These are phyloP conservation scores for Citrullus amarus DNA, from an alignment of 306 rosid species.

Conservation along the genomic window DNA sequence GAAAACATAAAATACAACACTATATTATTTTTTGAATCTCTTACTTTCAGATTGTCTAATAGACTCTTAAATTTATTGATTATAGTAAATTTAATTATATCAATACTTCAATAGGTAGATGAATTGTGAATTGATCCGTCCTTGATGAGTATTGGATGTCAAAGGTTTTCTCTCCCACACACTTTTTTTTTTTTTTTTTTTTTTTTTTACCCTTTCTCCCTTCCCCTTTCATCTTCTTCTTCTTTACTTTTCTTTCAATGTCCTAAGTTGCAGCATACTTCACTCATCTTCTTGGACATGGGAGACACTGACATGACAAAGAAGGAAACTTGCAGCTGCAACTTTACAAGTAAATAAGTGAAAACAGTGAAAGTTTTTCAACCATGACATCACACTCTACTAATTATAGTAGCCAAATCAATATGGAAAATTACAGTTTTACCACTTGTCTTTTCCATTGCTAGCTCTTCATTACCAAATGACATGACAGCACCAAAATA, in stretches of 20 bases:
- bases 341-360: slow-evolving; percentile 2
- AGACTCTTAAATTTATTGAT: too few species aligned
- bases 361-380: slow-evolving; percentile 7
- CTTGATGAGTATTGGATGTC: not conserved
- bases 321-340: slow-evolving; percentile 22
- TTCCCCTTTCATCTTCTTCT: not conserved
- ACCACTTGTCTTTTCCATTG: not conserved
- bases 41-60: too few species aligned
- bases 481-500: not conserved
- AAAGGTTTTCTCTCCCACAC: not conserved
- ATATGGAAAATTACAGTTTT: not conserved
- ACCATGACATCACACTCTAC: not conserved
- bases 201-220: not conserved
- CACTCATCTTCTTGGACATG: slow-evolving; percentile 5
- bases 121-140: too few species aligned
- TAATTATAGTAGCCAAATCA: not conserved
- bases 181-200: not conserved
- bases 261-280: not conserved
- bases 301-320: slow-evolving; percentile 26
- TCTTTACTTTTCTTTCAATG: not conserved
- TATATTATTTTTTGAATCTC: too few species aligned
- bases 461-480: not conserved
- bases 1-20: too few species aligned
- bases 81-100: too few species aligned
- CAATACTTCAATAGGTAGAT: too few species aligned